Evolutionary conservation across 768 basidiomycete genomes (phyloP), one percentile per base, ranked within the genome.

Genomic region (Panaeolus cyanescens): DNA sequence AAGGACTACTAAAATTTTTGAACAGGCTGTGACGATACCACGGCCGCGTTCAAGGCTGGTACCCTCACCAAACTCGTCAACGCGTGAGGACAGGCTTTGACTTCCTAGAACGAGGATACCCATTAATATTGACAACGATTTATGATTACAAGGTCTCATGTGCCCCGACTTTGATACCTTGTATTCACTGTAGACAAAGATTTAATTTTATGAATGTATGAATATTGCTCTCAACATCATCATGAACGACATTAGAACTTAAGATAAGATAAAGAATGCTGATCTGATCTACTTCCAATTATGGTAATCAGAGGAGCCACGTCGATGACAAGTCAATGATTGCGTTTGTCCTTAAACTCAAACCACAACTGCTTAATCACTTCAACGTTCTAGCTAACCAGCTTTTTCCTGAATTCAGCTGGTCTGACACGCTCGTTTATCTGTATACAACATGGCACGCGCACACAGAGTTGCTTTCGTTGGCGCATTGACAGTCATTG

Each of bases 401-500:
- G 50, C 36, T 25, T 28, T 39, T n/a, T 25, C 50, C 30, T 32
- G 39, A 54, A 42, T 56, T 62, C 58, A 64, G 60, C 65, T 59
- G 61, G 50, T 25, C 62, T 64, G 61, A 40, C 40, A 6, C 13
- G 30, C 12, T 50, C 34, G 19, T 19, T 37, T 54, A 58, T 45
- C 58, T 42, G 28, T 58, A 32, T 32, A 40, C 57, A 62, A 60
- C 19, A 91, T 92, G 90, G 83, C 86, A 37, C 83, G 88, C 58
- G 86, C 81, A 58, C 83, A 81, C 50, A 83, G 84, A 60, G 80
- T 87, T 60, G 81, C 80, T 9, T 62, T 79, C 19, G 66, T 81
- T 54, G 73, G 78, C n/a, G 69, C 79, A 10, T 67, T 85, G 32
- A 68, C 80, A 61, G 68, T 79, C 30, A 59, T 78, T 20, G 37